Evolutionary conservation across 345 rosid genomes (phyloP), one percentile per base, ranked within the genome.

Genomic region (Citrus medica): DNA sequence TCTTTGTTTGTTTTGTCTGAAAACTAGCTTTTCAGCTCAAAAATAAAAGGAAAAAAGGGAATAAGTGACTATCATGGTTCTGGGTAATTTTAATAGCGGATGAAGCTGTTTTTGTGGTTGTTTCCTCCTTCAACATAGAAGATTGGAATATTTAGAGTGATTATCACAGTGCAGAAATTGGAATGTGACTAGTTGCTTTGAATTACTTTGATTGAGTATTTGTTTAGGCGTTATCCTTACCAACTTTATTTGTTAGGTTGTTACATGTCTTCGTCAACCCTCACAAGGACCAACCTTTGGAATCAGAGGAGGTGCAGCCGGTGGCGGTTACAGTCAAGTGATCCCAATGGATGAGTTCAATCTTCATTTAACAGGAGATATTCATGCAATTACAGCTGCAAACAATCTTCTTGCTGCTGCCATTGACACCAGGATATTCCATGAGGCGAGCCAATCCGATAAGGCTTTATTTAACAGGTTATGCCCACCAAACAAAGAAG

Each of bases 231-330:
- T 53, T 37, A 67, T 30, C 35, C 22, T 24, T 8, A 53, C 37
- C 13, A 17, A 14, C 32, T 67, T 76, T 2, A 76, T 40, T 77
- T 82, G 71, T 10, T 79, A 96, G 99, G 98, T 97, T 81, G 90
- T 94, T 79, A 94, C 99, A 42, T 94, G 99, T 79, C 85, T 97
- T 77, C 98, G 99, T 67, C 99, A 97, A 87, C 99, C 99, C 42
- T 97, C 98, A 24, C 99, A 94, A 92, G 99, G 99, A 60, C 99
- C 99, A 0, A 97, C 98, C 56, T 97, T 97, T 86, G 98, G 99
- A 79, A 97, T 97, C 79, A 97, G 92, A 86, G 98, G 99, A 42
- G 99, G 99, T 42, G 99, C 99, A 65, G 99, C 98, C 0, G 99
- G 99, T 77, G 99, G 99, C 64, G 99, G 99, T 48, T 94, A 97